Conservation (phyloP, 495 filamentous ascomycete genomes). For the Xanthoparmelia taractica region DNA sequence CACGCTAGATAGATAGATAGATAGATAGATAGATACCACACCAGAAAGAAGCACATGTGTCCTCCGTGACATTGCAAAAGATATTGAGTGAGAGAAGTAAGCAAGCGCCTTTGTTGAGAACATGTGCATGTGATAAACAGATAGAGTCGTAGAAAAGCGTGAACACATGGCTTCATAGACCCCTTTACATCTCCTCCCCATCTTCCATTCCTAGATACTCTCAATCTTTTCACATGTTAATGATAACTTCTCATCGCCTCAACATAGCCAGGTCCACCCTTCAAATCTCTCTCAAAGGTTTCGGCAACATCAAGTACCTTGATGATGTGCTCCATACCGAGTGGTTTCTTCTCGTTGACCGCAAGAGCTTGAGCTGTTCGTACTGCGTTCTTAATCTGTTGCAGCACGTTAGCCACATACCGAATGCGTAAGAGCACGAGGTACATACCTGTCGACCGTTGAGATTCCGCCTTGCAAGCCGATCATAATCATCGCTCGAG, state of each 20-base stretch:
- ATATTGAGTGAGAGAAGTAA: background rate
- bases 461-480: constrained; percentile 59
- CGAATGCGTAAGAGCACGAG: background rate
- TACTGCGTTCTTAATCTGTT: constrained; percentile 86
- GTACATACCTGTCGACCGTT: constrained; percentile 59
- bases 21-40: too few relatives aligned
- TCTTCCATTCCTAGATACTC: background rate
- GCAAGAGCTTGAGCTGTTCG: constrained; percentile 80
- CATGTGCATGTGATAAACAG: background rate
- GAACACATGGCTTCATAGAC: background rate
- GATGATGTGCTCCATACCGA: constrained; percentile 76
- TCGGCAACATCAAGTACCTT: constrained; percentile 74
- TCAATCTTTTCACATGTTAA: background rate
- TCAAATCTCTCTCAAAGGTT: constrained; percentile 71
- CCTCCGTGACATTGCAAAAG: background rate
- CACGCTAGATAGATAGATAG: background rate
- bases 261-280: constrained; percentile 53
- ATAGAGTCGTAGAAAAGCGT: background rate
- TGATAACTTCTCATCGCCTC: constrained; percentile 22
- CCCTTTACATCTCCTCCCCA: background rate
- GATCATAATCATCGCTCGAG: constrained; percentile 58
- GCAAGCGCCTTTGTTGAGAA: background rate
- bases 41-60: background rate
- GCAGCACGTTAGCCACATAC: background rate
- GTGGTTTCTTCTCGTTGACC: constrained; percentile 59